phyloP scores from a whole-genome alignment of 1,284 basidiomycete genomes.

The Anthracocystis panici-leucophaei region DNA sequence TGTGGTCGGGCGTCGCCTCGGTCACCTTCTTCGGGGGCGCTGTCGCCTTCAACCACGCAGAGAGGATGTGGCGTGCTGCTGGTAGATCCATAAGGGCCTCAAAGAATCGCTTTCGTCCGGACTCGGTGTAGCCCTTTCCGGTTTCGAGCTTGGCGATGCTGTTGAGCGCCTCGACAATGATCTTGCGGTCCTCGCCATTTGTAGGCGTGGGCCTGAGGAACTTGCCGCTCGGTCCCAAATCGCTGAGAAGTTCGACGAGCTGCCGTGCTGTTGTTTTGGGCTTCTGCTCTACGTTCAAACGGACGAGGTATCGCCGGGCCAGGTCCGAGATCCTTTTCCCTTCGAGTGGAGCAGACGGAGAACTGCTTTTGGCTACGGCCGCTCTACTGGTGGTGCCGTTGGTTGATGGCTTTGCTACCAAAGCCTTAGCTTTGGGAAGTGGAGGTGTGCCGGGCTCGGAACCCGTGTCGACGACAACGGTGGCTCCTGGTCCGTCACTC shows the following conservation, averaged over 20 bases:
- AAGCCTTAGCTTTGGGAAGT: slow-evolving; percentile 25
- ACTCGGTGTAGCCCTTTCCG: slow-evolving; percentile 37
- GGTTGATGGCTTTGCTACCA: slow-evolving; percentile 19
- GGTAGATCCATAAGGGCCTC: slow-evolving; percentile 28
- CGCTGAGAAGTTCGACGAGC: slow-evolving; percentile 27
- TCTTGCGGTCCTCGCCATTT: slow-evolving; percentile 24
- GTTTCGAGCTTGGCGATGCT: slow-evolving; percentile 33
- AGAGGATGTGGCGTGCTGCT: slow-evolving; percentile 37
- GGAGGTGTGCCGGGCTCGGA: slow-evolving; percentile 42
- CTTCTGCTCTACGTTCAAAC: slow-evolving; percentile 23
- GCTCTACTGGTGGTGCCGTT: not conserved
- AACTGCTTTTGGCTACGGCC: not conserved
- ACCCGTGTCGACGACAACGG: not conserved
- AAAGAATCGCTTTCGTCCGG: slow-evolving; percentile 28
- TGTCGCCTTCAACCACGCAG: slow-evolving; percentile 32
- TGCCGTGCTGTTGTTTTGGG: slow-evolving; percentile 23
- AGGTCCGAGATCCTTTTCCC: slow-evolving; percentile 15
- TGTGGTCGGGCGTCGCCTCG: slow-evolving; percentile 38
- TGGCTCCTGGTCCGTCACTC: not conserved
- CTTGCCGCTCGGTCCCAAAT: slow-evolving; percentile 25
- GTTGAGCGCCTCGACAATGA: slow-evolving; percentile 24
- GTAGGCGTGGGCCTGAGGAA: slow-evolving; percentile 27
- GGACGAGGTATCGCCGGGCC: slow-evolving; percentile 20
- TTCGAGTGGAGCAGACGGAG: not conserved
- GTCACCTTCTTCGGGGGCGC: slow-evolving; percentile 40